Percentiles rank a stretch among this genome's conserved stretches.
Evolutionary conservation across 2,329 filamentous ascomycete species (phyloP).

Genomic region (Pleurostoma richardsiae): DNA sequence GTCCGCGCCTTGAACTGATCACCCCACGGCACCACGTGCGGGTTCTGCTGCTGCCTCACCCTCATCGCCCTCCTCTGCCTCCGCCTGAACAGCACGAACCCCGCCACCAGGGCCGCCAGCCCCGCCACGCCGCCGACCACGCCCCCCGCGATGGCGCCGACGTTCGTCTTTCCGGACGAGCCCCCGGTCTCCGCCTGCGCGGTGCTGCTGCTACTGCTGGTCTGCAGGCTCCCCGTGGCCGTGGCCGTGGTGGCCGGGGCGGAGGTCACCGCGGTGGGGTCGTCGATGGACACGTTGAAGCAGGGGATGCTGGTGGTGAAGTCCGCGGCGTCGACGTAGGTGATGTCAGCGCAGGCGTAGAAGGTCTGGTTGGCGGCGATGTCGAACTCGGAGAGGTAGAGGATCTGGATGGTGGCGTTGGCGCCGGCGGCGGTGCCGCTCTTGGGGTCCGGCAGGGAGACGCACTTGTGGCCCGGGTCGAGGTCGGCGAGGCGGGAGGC

Average conservation of each 20-base stretch:
- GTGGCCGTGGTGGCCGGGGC: neutral
- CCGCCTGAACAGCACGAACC: neutral
- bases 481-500: neutral
- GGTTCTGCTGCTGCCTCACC: neutral
- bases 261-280: neutral
- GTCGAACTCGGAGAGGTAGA: conserved; percentile 39
- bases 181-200: neutral
- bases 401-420: conserved; percentile 44
- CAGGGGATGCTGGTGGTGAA: conserved; percentile 24
- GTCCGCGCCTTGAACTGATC: too few relatives aligned
- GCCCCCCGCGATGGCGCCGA: neutral
- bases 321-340: conserved; percentile 21
- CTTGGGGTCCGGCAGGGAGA: conserved; percentile 27
- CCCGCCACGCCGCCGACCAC: neutral
- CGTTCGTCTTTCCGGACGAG: neutral
- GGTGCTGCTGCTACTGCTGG: neutral
- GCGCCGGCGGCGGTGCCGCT: conserved; percentile 28
- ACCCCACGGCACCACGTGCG: too few relatives aligned
- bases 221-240: neutral
- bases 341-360: conserved; percentile 31
- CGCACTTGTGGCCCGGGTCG: conserved; percentile 32
- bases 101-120: neutral
- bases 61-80: neutral
- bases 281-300: conserved; percentile 21
- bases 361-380: conserved; percentile 29